A percentile compares a stretch with the other conserved stretches of the same genome.
Evolutionary conservation across 2,329 filamentous ascomycete genomes (phyloP).

Genomic region (Biscogniauxia sp.): DNA sequence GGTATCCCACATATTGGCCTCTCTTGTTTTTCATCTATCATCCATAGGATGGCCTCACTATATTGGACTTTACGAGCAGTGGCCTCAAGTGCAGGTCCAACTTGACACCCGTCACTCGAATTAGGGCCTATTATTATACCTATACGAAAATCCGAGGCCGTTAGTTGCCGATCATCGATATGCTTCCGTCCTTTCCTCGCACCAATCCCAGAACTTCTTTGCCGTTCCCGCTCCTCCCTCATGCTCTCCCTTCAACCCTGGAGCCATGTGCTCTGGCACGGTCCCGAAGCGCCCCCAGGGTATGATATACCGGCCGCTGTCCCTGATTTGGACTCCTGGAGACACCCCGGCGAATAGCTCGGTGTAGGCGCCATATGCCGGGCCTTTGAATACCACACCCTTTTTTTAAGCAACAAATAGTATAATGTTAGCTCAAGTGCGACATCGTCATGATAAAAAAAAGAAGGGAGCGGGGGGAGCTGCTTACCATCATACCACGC

Average conservation of each 20-base stretch:
- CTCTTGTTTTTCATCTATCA: too few relatives aligned
- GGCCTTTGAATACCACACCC: constrained; percentile 27
- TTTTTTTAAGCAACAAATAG: constrained; percentile 1
- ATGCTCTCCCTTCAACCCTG: constrained; percentile 6
- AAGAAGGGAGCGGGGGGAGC: too few relatives aligned
- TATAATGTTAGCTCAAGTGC: too few relatives aligned
- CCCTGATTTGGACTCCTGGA: constrained; percentile 33
- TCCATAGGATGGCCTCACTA: too few relatives aligned
- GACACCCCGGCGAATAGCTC: constrained; percentile 40
- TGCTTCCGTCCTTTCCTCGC: constrained; percentile 3
- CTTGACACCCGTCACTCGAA: too few relatives aligned
- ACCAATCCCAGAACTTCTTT: constrained; percentile 13
- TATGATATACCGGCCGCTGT: constrained; percentile 30
- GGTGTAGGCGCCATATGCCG: constrained; percentile 39
- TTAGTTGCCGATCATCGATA: neutral
- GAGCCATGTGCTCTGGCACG: constrained; percentile 10
- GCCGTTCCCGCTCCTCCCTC: constrained; percentile 12
- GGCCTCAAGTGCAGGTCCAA: too few relatives aligned
- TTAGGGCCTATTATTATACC: too few relatives aligned
- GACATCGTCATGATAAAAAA: constrained; percentile 11
- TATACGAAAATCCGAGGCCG: neutral
- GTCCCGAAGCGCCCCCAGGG: constrained; percentile 27
- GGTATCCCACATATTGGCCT: too few relatives aligned
- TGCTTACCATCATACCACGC: constrained; percentile 6
- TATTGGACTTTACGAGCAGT: too few relatives aligned